Base-by-base conservation (phyloP, 2,329 filamentous ascomycete species). In the Clonostachys chloroleuca region DNA sequence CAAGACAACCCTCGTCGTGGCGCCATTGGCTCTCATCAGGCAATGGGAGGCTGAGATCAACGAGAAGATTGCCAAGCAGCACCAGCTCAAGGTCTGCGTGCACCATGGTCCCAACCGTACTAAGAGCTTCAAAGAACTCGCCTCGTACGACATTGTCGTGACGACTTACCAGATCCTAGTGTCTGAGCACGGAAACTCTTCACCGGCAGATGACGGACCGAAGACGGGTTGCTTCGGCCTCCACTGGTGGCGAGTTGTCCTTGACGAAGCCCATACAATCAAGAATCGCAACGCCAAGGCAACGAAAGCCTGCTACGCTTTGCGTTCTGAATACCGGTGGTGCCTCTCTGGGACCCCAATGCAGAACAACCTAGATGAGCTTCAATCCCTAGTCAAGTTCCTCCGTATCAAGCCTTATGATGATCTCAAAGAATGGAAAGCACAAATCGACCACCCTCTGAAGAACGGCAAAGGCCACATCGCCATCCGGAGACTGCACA, bases 201-300 rank as follows among this genome's bases (percentile, higher is more conserved):
- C 80, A 39, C 80, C 80, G 42, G 74, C 72, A 4, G 74, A 75
- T 8, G 75, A 82, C 45, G 79, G 80, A 10, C 66, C 83, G 37
- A 87, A 92, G 59, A 81, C 84, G 45, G 92, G 92, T 12, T 92
- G 92, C 58, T 96, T 96, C 60, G 91, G 89, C 12, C 74, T 96
- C 6, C 84, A 92, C 59, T 99, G 94, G 94, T 97, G 94, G 71
- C 87, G 94, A 45, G 81, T 96, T 51, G 92, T 99, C 53, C 78
- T 99, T 3, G 94, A 99, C 53, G 94, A 99, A 70, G 94, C 94
- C 2, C 94, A 99, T 65, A 95, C 89, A 2, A 96, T 99, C 78
- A 99, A 99, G 72, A 99, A 99, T 62, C 86, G 92, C 52, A 96
- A 95, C 55, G 91, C 94, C 18, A 99, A 99, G 68, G 86, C 89